Evolutionary conservation across 2,329 filamentous ascomycete genomes (phyloP).

Genomic region (Verticillium zaregamsianum): DNA sequence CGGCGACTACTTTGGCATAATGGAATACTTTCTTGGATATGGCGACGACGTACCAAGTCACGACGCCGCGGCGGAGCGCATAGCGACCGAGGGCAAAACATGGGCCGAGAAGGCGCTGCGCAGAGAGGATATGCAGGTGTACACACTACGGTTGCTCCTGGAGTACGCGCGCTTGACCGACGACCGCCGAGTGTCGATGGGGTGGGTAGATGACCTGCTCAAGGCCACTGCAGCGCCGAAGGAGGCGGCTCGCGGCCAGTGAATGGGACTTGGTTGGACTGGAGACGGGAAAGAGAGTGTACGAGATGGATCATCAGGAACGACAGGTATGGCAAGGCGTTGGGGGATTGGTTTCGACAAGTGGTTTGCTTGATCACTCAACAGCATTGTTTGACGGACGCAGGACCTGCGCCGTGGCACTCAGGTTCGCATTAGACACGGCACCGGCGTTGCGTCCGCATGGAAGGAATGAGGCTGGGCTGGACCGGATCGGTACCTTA

Average conservation of each 20-base stretch:
- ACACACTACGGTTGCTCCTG: slow-evolving; percentile 59
- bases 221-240: background rate
- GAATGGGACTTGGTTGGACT: background rate
- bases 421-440: background rate
- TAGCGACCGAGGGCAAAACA: slow-evolving; percentile 60
- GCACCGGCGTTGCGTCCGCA: background rate
- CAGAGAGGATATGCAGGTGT: slow-evolving; percentile 70
- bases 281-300: background rate
- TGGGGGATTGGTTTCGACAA: background rate
- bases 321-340: background rate
- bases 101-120: slow-evolving; percentile 68
- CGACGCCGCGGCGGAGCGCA: slow-evolving; percentile 57
- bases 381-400: background rate
- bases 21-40: slow-evolving; percentile 71
- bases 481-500: background rate
- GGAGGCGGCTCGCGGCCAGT: background rate
- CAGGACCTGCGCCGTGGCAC: background rate
- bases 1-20: slow-evolving; percentile 65
- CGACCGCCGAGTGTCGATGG: slow-evolving; percentile 47
- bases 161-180: slow-evolving; percentile 58
- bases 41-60: slow-evolving; percentile 32
- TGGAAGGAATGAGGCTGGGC: background rate
- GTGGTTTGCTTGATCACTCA: background rate
- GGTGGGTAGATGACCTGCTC: slow-evolving; percentile 48
- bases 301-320: background rate